These are phyloP conservation scores for Solanum habrochaites DNA, from an alignment of 257 asterid genomes.

Conservation along the genomic window DNA sequence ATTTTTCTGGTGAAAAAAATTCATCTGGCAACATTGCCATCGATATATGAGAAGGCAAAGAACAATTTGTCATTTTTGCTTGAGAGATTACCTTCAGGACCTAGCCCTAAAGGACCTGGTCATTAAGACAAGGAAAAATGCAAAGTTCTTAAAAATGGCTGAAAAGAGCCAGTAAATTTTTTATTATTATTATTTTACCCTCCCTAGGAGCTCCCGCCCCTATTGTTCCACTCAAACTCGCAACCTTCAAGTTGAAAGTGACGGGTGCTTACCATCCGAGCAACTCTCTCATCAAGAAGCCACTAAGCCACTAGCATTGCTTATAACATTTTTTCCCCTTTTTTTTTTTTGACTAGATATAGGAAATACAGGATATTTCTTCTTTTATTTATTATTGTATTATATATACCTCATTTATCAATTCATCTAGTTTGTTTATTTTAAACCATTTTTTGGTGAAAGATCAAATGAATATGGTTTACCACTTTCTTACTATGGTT, in stretches of 20 bases:
- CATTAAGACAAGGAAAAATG: neutral
- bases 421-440: neutral
- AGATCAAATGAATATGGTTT: neutral
- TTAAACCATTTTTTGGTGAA: neutral
- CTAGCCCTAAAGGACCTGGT: conserved; percentile 19
- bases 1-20: neutral
- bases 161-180: neutral
- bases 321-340: neutral
- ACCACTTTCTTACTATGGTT: neutral
- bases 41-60: neutral
- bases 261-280: too few species aligned
- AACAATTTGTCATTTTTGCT: conserved; percentile 7
- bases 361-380: neutral
- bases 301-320: neutral
- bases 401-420: neutral
- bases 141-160: neutral
- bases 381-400: neutral
- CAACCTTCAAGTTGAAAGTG: too few species aligned
- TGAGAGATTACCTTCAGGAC: conserved; percentile 11
- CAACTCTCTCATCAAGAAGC: too few species aligned
- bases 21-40: neutral
- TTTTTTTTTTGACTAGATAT: neutral
- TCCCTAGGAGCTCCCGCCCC: too few species aligned
- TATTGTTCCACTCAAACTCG: too few species aligned
- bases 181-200: too few species aligned